Evolutionary conservation across 2,329 filamentous ascomycete genomes (phyloP).

Genomic region (Incumbomyces lentus): DNA sequence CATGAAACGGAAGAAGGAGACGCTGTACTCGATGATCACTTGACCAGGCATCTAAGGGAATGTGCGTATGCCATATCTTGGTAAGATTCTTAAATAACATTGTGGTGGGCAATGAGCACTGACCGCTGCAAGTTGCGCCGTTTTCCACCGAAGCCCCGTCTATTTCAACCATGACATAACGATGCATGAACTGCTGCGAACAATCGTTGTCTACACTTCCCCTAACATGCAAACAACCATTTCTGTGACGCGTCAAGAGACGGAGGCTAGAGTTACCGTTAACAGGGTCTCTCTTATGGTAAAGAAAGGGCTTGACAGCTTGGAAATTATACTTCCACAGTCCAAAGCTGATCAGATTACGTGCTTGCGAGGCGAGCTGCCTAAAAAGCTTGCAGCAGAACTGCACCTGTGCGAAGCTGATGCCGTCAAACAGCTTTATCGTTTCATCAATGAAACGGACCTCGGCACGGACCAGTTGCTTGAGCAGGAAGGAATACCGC

Average conservation of each 20-base stretch:
- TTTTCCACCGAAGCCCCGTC: constrained; percentile 10
- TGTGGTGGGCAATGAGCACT: constrained; percentile 1
- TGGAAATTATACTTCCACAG: constrained; percentile 10
- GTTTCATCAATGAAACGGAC: constrained; percentile 12
- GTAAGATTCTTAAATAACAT: constrained; percentile 4
- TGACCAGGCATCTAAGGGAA: constrained; percentile 6
- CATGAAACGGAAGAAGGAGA: constrained; percentile 3
- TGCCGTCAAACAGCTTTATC: constrained; percentile 13
- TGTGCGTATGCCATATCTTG: constrained; percentile 14
- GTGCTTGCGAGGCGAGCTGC: constrained; percentile 10
- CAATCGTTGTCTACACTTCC: constrained; percentile 7
- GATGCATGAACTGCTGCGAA: constrained; percentile 6
- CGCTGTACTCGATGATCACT: constrained; percentile 3
- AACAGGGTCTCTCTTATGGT: constrained; percentile 5
- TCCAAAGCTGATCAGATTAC: constrained; percentile 1
- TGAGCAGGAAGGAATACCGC: constrained; percentile 10
- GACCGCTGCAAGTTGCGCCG: constrained; percentile 9
- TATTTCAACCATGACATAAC: constrained; percentile 8
- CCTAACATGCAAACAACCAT: constrained; percentile 10
- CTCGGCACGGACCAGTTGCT: constrained; percentile 13
- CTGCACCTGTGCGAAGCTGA: constrained; percentile 9
- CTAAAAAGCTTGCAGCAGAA: constrained; percentile 9
- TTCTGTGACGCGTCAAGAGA: constrained; percentile 5
- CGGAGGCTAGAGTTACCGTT: constrained; percentile 3
- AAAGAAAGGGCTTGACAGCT: constrained; percentile 2